Evolutionary conservation across 169 alveolate species (phyloP).

Genomic region (Plasmodium berghei): DNA sequence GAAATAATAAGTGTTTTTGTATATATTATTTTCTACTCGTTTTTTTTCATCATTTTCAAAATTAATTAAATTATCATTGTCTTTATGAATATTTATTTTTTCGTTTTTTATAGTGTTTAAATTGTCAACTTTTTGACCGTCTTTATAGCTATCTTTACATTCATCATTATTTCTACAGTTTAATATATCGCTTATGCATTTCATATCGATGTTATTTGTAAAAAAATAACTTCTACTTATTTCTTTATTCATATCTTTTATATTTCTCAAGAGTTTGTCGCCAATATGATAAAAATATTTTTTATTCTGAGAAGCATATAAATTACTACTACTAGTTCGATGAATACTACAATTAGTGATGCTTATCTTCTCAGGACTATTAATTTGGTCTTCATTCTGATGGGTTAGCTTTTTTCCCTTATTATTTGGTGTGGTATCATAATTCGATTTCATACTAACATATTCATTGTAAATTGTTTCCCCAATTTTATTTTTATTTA

Average conservation of each 20-base stretch:
- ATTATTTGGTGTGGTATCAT: constrained; percentile 1
- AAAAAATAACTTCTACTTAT: constrained; percentile 29
- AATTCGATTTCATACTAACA: background rate
- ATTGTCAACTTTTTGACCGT: background rate
- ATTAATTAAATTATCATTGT: background rate
- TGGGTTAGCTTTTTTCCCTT: constrained; percentile 13
- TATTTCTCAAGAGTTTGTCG: constrained; percentile 14
- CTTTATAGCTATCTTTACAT: background rate
- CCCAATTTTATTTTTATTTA: constrained; percentile 17
- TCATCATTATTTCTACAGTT: background rate
- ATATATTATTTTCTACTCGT: no score
- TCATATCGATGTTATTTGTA: constrained; percentile 25
- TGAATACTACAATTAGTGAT: background rate
- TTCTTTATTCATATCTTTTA: constrained; percentile 39
- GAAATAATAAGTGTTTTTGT: background rate
- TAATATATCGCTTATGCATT: constrained; percentile 10
- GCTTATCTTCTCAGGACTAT: background rate
- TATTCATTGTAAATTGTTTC: no score
- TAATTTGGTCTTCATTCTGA: constrained; percentile 6
- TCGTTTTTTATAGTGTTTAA: background rate
- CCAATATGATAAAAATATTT: constrained; percentile 10
- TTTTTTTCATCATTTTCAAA: background rate
- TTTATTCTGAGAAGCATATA: constrained; percentile 9
- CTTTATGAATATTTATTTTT: background rate
- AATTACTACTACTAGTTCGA: background rate